phyloP scores from a whole-genome alignment of 164 flowering plant genomes.

The Warburgia ugandensis region DNA sequence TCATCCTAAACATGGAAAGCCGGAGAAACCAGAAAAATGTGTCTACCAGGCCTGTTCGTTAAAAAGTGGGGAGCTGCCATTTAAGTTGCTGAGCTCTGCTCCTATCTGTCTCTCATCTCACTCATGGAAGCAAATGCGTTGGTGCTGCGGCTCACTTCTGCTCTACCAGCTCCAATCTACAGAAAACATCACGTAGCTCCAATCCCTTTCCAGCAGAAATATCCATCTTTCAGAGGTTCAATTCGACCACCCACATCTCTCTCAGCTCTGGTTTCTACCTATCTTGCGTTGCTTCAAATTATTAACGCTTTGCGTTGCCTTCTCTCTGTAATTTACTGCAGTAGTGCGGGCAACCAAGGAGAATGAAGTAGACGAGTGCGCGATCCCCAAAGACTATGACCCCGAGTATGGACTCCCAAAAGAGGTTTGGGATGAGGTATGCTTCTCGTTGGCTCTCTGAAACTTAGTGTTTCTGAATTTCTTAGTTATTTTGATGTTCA shows the following conservation, averaged over 20 bases:
- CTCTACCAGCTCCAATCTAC: not conserved
- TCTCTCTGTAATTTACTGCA: not conserved
- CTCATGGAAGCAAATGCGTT: not conserved
- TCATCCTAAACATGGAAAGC: no score
- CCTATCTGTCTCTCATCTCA: no score
- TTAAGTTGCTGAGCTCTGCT: no score
- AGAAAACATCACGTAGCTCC: not conserved
- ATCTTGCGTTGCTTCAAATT: not conserved
- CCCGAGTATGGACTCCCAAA: slow-evolving; percentile 7
- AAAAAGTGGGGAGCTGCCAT: no score
- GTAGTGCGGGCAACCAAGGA: not conserved
- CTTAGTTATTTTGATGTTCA: not conserved
- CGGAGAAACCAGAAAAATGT: no score
- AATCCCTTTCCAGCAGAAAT: not conserved
- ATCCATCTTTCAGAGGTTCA: not conserved
- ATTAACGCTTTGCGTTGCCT: no score
- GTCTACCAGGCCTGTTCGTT: no score
- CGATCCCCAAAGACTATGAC: slow-evolving; percentile 11
- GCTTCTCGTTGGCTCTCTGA: no score
- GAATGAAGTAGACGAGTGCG: slow-evolving; percentile 11
- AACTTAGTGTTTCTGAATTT: not conserved
- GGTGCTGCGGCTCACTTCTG: not conserved
- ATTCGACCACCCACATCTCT: not conserved
- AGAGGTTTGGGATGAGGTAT: slow-evolving; percentile 14
- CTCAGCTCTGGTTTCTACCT: not conserved